Evolutionary conservation across 2,329 filamentous ascomycete species (phyloP).

Genomic region (Paraphaeosphaeria minitans): DNA sequence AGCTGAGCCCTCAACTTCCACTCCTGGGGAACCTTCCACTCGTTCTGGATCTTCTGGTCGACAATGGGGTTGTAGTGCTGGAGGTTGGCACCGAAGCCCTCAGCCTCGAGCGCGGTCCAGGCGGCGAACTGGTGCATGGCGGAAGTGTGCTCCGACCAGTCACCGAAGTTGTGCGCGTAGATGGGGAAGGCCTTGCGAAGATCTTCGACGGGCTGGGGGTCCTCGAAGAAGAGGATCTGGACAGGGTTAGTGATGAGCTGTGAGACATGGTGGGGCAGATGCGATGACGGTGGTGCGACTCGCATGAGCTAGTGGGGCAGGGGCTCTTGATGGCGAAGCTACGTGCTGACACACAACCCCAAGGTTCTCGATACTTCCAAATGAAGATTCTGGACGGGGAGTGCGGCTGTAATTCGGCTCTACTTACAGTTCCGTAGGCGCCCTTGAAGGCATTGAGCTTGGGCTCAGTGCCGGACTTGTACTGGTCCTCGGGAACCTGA

Average conservation of each 20-base stretch:
- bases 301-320: constrained; percentile 26
- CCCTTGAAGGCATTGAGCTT: constrained; percentile 67
- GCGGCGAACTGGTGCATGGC: constrained; percentile 82
- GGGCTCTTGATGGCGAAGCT: constrained; percentile 2
- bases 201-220: constrained; percentile 68
- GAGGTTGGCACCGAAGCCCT: constrained; percentile 85
- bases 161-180: constrained; percentile 80
- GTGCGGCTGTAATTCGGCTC: background rate
- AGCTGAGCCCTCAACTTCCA: constrained; percentile 85
- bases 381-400: background rate
- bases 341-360: constrained; percentile 4
- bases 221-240: constrained; percentile 83
- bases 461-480: constrained; percentile 56
- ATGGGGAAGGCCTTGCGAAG: constrained; percentile 71
- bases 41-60: constrained; percentile 69
- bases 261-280: constrained; percentile 1
- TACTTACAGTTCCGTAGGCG: constrained; percentile 74
- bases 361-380: constrained; percentile 1
- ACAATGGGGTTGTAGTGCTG: constrained; percentile 94
- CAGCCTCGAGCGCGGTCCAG: constrained; percentile 82
- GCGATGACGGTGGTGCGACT: constrained; percentile 19
- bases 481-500: constrained; percentile 70
- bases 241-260: constrained; percentile 16
- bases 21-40: constrained; percentile 71
- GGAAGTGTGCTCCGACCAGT: constrained; percentile 64